These are phyloP conservation scores for Mrakia gelida DNA, from an alignment of 768 basidiomycete genomes.

Conservation along the genomic window DNA sequence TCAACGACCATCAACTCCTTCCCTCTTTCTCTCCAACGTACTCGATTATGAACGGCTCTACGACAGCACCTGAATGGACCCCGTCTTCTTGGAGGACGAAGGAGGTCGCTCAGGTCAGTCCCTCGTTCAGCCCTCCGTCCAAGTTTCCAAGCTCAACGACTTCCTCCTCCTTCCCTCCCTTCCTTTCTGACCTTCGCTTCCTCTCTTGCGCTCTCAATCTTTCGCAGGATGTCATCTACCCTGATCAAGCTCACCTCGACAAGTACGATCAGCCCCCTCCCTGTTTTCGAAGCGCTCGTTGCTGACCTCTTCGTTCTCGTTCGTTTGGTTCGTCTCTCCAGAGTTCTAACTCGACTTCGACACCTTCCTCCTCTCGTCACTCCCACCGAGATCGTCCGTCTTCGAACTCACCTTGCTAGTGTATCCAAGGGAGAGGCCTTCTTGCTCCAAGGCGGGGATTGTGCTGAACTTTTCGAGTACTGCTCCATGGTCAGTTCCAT, in stretches of 20 bases:
- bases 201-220: neutral
- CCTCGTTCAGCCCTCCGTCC: neutral
- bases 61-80: constrained; percentile 2
- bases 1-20: neutral
- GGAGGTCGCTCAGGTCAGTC: constrained; percentile 65
- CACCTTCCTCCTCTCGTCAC: constrained; percentile 86
- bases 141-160: neutral
- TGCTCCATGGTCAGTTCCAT: constrained; percentile 21
- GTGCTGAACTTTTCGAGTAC: constrained; percentile 83
- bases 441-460: constrained; percentile 94
- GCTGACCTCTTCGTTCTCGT: constrained; percentile 20
- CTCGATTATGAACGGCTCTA: neutral
- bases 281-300: constrained; percentile 21
- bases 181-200: neutral
- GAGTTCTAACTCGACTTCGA: constrained; percentile 71
- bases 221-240: constrained; percentile 65
- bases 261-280: constrained; percentile 48
- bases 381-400: constrained; percentile 81
- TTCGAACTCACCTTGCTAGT: constrained; percentile 70
- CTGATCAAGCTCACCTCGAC: constrained; percentile 58
- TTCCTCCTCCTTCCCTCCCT: constrained; percentile 6
- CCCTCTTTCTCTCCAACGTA: neutral
- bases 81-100: constrained; percentile 63
- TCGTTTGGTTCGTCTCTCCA: constrained; percentile 38
- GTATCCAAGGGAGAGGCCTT: constrained; percentile 87